Percentiles rank a stretch among this genome's conserved stretches.
Evolutionary conservation across 805 yeast species (phyloP).

Genomic region (Yarrowia keelungensis): DNA sequence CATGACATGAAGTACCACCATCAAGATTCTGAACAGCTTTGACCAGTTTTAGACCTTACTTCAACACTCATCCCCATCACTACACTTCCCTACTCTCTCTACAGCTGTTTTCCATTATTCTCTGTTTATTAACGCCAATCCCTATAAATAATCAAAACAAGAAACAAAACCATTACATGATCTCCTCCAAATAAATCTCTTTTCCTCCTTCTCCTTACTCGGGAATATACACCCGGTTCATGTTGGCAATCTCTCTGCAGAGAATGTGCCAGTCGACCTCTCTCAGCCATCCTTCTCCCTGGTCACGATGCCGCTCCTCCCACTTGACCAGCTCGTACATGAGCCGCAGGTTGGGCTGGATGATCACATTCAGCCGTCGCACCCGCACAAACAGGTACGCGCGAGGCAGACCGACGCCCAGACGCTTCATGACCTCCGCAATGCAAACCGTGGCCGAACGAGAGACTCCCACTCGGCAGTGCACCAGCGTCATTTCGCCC

Average conservation of each 20-base stretch:
- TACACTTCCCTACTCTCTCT: too few relatives aligned
- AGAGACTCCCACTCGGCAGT: conserved; percentile 95
- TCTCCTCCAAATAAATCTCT: not conserved
- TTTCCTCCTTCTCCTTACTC: conserved; percentile 41
- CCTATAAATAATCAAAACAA: conserved; percentile 37
- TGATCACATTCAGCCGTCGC: conserved; percentile 85
- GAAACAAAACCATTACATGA: conserved; percentile 10
- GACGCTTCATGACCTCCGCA: conserved; percentile 88
- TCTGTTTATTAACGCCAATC: conserved; percentile 8
- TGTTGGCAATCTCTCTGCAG: conserved; percentile 79
- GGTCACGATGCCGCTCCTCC: conserved; percentile 55
- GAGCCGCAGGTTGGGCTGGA: conserved; percentile 90
- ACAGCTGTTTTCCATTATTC: too few relatives aligned
- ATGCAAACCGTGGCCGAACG: conserved; percentile 95
- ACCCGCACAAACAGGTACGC: conserved; percentile 92
- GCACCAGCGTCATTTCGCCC: conserved; percentile 69
- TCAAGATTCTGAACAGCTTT: too few relatives aligned
- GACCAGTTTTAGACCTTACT: too few relatives aligned
- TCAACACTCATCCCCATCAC: too few relatives aligned
- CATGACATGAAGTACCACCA: too few relatives aligned
- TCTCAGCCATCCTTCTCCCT: conserved; percentile 52
- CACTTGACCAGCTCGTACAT: conserved; percentile 87
- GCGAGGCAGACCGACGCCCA: conserved; percentile 68
- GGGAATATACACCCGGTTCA: conserved; percentile 71
- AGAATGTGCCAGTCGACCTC: conserved; percentile 88